Evolutionary conservation across 2,329 filamentous ascomycete species (phyloP), one percentile per base, ranked within the genome.

Genomic region (Aspergillus persii): DNA sequence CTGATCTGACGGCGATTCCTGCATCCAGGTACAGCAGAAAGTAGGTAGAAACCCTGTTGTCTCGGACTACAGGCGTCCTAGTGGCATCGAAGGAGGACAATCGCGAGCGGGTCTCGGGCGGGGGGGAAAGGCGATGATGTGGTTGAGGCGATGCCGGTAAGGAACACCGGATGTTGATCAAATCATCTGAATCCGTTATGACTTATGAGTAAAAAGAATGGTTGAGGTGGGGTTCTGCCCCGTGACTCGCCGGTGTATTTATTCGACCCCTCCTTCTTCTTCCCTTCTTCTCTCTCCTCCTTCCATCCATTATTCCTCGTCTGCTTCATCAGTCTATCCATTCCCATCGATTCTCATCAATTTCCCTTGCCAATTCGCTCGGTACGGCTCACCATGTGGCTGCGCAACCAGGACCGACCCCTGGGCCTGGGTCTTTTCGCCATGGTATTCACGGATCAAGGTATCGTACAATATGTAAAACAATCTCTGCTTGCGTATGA

Each of bases 391-490:
- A 62, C 65, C 52, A 72, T 71, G 69, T 63, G 67, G 69, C 63
- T 58, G 65, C 67, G 65, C 68, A 70, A 60, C 54, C 62, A 58
- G 59, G 55, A 62, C 58, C 58, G 57, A 47, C 41, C 51, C 52
- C 53, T 54, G 57, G 56, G 51, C 50, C 54, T 55, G 57, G 56
- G 63, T 61, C 63, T 57, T 61, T 65, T 69, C 64, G 66, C 66
- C 62, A 74, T 70, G 69, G 65, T 71, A 68, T 67, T 67, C 62
- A 65, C 63, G 66, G 75, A 65, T 78, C 75, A 77, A 77, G 76
- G 75, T 78, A 78, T 76, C 71, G 72, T 74, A 70, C 68, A 64
- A 60, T 62, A 69, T 74, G 74, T 74, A 74, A 7, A 68, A 72
- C 67, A 69, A 69, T 75, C 71, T 71, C 60, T 69, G 72, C 71